A percentile compares a stretch with the other conserved stretches of the same genome.
phyloP scores from a whole-genome alignment of 306 rosid species.

The Chamaecrista fasciculata region DNA sequence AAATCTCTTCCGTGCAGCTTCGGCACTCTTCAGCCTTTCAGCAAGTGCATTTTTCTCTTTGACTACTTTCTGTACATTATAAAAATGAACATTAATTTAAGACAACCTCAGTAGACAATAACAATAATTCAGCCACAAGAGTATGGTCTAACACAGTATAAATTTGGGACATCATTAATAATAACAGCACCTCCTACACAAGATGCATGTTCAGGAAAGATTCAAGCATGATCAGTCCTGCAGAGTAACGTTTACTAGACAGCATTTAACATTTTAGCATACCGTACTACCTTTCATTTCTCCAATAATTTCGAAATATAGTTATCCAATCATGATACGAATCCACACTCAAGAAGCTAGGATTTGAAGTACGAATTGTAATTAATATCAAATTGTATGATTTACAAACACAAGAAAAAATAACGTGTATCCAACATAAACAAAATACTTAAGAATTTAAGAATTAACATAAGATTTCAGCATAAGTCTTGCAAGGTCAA shows the following conservation, averaged over 20 bases:
- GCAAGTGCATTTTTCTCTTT: conserved; percentile 96
- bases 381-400: too few relatives aligned
- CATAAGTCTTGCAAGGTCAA: too few relatives aligned
- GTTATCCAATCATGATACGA: too few relatives aligned
- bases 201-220: conserved; percentile 8
- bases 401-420: too few relatives aligned
- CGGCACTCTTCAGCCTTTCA: conserved; percentile 90
- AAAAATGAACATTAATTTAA: conserved; percentile 22
- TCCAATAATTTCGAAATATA: neutral
- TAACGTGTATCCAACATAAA: too few relatives aligned
- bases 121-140: too few relatives aligned
- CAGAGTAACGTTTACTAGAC: neutral
- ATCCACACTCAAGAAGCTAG: too few relatives aligned
- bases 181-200: neutral
- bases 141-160: too few relatives aligned
- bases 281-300: neutral
- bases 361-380: too few relatives aligned
- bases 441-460: too few relatives aligned
- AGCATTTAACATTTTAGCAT: conserved; percentile 17
- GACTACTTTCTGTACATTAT: conserved; percentile 71
- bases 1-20: conserved; percentile 94
- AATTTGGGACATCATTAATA: neutral
- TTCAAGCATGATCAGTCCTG: conserved; percentile 14
- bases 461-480: too few relatives aligned
- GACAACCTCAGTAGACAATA: neutral